These are phyloP conservation scores for Sporisorium exsertum DNA, from an alignment of 1,284 basidiomycete species.

Conservation along the genomic window DNA sequence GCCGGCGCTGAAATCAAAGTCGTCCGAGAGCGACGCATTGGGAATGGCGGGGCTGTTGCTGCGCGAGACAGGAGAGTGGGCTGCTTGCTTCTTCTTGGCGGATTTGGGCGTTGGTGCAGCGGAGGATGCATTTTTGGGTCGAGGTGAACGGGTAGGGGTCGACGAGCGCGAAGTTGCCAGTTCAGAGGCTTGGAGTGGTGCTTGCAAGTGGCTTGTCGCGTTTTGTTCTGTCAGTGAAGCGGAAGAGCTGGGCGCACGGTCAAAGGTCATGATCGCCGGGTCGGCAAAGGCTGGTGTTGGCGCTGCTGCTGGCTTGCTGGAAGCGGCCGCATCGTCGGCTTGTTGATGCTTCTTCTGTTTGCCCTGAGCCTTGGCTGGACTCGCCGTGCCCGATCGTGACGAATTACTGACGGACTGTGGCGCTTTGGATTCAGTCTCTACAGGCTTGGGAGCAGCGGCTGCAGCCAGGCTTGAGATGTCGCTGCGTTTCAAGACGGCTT, in stretches of 20 bases:
- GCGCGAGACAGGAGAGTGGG: slow-evolving; percentile 7
- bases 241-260: slow-evolving; percentile 5
- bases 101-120: slow-evolving; percentile 20
- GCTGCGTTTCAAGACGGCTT: slow-evolving; percentile 30
- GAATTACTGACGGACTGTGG: neutral
- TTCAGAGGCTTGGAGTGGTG: slow-evolving; percentile 19
- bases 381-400: slow-evolving; percentile 10
- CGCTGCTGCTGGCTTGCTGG: slow-evolving; percentile 8
- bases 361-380: slow-evolving; percentile 11
- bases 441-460: slow-evolving; percentile 19
- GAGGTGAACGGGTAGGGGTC: slow-evolving; percentile 45
- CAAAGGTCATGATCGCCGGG: slow-evolving; percentile 32
- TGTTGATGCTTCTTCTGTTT: slow-evolving; percentile 23
- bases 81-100: slow-evolving; percentile 32
- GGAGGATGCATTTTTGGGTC: slow-evolving; percentile 23
- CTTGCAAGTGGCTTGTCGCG: slow-evolving; percentile 12
- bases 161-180: slow-evolving; percentile 32
- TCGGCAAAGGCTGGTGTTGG: slow-evolving; percentile 18
- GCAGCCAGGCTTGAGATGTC: slow-evolving; percentile 42
- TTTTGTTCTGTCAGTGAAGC: neutral
- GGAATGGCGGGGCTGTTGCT: slow-evolving; percentile 33
- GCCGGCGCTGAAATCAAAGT: slow-evolving; percentile 48
- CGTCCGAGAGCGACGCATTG: slow-evolving; percentile 32
- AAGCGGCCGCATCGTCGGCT: neutral
- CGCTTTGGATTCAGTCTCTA: slow-evolving; percentile 1